phyloP scores from a whole-genome alignment of 768 basidiomycete genomes.

The Dioszegia hungarica region DNA sequence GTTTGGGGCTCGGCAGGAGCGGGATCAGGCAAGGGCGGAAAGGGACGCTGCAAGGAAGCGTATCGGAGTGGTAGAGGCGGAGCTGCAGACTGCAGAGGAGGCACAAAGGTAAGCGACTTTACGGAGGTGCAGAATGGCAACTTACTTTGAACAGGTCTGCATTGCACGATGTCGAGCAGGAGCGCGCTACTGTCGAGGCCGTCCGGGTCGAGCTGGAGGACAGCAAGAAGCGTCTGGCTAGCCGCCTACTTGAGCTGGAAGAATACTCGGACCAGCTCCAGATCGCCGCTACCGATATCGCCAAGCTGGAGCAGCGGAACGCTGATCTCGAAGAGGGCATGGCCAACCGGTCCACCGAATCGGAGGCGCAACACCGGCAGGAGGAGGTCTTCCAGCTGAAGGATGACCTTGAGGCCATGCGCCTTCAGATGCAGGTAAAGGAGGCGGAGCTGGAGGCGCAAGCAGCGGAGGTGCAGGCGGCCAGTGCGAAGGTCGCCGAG shows the following conservation, averaged over 20 bases:
- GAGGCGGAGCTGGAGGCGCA: background rate
- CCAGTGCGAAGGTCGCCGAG: background rate
- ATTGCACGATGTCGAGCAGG: background rate
- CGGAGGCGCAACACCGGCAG: slow-evolving; percentile 32
- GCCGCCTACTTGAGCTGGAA: slow-evolving; percentile 8
- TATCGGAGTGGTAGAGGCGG: background rate
- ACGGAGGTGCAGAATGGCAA: background rate
- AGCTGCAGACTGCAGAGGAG: background rate
- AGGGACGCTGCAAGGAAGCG: background rate
- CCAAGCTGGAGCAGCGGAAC: slow-evolving; percentile 14
- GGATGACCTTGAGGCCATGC: slow-evolving; percentile 3
- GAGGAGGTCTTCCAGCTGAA: slow-evolving; percentile 29
- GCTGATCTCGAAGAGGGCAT: slow-evolving; percentile 22
- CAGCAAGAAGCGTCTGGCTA: slow-evolving; percentile 4
- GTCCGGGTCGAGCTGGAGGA: slow-evolving; percentile 16
- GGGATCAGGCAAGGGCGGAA: background rate
- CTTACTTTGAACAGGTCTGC: background rate
- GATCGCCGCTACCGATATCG: slow-evolving; percentile 10
- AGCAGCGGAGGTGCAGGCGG: background rate
- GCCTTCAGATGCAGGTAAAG: background rate
- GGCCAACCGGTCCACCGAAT: slow-evolving; percentile 40
- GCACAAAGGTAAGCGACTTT: background rate
- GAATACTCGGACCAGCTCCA: slow-evolving; percentile 22
- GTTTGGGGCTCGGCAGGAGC: slow-evolving; percentile 2
- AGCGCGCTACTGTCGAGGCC: background rate